These are phyloP conservation scores for Auricularia auricula-judae DNA, from an alignment of 768 basidiomycete species.

Conservation along the genomic window DNA sequence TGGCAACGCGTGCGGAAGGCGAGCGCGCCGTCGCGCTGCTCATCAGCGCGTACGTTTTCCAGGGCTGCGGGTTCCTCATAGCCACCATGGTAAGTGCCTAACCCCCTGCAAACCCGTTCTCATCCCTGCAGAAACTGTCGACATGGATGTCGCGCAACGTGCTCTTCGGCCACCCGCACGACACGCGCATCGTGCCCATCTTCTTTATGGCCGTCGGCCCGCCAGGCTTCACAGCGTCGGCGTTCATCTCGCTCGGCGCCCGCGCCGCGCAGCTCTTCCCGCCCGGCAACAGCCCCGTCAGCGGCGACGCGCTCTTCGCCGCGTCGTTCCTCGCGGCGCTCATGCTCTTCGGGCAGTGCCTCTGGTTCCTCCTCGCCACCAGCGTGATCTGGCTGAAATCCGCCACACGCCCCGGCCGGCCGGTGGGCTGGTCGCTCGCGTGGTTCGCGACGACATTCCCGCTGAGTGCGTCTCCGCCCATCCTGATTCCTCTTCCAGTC, in stretches of 20 bases:
- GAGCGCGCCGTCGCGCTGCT: slow-evolving; percentile 30
- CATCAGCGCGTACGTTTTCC: slow-evolving; percentile 36
- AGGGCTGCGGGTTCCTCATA: slow-evolving; percentile 19
- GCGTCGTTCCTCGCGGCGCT: slow-evolving; percentile 27
- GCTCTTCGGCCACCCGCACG: slow-evolving; percentile 31
- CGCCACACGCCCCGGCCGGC: neutral
- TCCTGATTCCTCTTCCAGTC: too few species aligned
- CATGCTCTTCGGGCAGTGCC: slow-evolving; percentile 34
- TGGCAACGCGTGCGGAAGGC: slow-evolving; percentile 26
- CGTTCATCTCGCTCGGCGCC: slow-evolving; percentile 33
- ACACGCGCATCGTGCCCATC: slow-evolving; percentile 35
- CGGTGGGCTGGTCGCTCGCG: neutral
- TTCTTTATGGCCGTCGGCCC: slow-evolving; percentile 39
- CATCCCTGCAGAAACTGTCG: slow-evolving; percentile 34
- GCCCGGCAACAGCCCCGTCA: slow-evolving; percentile 6
- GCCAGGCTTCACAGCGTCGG: slow-evolving; percentile 38
- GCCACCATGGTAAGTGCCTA: slow-evolving; percentile 15
- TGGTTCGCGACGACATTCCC: neutral
- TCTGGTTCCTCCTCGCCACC: slow-evolving; percentile 29
- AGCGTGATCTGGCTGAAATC: neutral
- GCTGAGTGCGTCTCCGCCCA: neutral
- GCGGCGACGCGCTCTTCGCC: slow-evolving; percentile 37
- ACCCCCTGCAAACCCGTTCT: slow-evolving; percentile 27
- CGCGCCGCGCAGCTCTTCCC: slow-evolving; percentile 15
- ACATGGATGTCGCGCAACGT: slow-evolving; percentile 36